Evolutionary conservation across 1,284 basidiomycete genomes (phyloP).

Genomic region (Sanghuangporus weigelae): DNA sequence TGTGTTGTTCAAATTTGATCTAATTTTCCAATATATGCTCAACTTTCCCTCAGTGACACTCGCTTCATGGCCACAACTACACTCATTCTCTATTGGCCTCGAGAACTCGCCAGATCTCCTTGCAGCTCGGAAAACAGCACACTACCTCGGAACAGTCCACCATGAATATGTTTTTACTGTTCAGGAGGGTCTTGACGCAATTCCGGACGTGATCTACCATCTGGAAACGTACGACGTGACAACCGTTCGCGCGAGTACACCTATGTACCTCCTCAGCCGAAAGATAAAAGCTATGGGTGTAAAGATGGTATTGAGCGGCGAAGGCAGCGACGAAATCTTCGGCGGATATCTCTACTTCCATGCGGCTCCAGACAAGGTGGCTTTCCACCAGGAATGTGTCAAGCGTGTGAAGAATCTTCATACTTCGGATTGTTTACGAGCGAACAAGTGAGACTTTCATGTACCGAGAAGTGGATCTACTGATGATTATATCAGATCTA

Average conservation of each 20-base stretch:
- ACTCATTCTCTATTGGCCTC: conserved; percentile 97
- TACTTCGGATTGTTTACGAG: conserved; percentile 95
- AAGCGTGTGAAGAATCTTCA: conserved; percentile 97
- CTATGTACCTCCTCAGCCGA: conserved; percentile 94
- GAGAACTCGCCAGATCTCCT: conserved; percentile 94
- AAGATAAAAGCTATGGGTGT: conserved; percentile 99
- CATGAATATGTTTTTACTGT: conserved; percentile 99
- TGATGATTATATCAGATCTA: conserved; percentile 54
- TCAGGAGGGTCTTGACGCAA: conserved; percentile 96
- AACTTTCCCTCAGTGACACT: conserved; percentile 49
- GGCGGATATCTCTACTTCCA: conserved; percentile 99
- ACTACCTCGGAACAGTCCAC: conserved; percentile 91
- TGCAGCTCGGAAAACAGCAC: conserved; percentile 92
- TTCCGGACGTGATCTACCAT: conserved; percentile 98
- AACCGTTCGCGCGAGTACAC: conserved; percentile 95
- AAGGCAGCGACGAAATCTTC: conserved; percentile 97
- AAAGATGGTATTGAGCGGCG: conserved; percentile 99
- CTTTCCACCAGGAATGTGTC: conserved; percentile 96
- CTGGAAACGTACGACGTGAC: conserved; percentile 99
- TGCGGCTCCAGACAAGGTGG: conserved; percentile 84
- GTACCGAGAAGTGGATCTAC: not conserved
- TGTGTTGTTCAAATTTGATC: conserved; percentile 24
- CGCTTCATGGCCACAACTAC: conserved; percentile 92
- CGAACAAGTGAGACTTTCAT: conserved; percentile 74
- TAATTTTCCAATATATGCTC: conserved; percentile 6